Conservation (phyloP, 345 rosid species). For the Nasturtium officinale region DNA sequence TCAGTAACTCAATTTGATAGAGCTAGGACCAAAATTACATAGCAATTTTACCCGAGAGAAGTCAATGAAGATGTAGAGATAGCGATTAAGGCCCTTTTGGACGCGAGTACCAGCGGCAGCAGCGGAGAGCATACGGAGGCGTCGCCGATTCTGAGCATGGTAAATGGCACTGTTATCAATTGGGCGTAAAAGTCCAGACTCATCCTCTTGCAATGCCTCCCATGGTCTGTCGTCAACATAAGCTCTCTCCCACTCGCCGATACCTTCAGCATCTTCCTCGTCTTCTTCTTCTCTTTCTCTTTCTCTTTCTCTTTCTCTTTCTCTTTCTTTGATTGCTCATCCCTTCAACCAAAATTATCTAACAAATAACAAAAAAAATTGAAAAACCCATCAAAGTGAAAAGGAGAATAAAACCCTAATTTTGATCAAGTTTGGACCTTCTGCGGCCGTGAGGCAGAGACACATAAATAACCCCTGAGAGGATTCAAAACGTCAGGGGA, state of each 20-base stretch:
- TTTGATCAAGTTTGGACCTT: conserved; percentile 52
- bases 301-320: conserved; percentile 51
- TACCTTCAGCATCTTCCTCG: conserved; percentile 63
- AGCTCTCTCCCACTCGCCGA: conserved; percentile 76
- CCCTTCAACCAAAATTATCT: conserved; percentile 29
- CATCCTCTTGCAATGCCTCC: conserved; percentile 91
- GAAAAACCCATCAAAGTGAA: conserved; percentile 8
- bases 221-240: conserved; percentile 86
- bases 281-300: conserved; percentile 65
- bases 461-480: conserved; percentile 73
- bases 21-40: conserved; percentile 4
- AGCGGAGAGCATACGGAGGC: conserved; percentile 69
- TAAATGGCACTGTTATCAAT: conserved; percentile 66
- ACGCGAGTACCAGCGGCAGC: conserved; percentile 62
- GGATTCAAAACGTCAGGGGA: conserved; percentile 75
- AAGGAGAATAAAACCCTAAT: conserved; percentile 11
- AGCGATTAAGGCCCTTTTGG: conserved; percentile 94
- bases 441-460: conserved; percentile 87
- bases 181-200: conserved; percentile 77
- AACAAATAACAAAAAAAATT: neutral
- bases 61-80: conserved; percentile 79
- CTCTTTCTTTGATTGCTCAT: conserved; percentile 52
- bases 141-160: conserved; percentile 74
- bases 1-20: neutral
- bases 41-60: conserved; percentile 65